Evolutionary conservation across 805 yeast genomes (phyloP), one percentile per base, ranked within the genome.

Genomic region (Kodamaea restingae): DNA sequence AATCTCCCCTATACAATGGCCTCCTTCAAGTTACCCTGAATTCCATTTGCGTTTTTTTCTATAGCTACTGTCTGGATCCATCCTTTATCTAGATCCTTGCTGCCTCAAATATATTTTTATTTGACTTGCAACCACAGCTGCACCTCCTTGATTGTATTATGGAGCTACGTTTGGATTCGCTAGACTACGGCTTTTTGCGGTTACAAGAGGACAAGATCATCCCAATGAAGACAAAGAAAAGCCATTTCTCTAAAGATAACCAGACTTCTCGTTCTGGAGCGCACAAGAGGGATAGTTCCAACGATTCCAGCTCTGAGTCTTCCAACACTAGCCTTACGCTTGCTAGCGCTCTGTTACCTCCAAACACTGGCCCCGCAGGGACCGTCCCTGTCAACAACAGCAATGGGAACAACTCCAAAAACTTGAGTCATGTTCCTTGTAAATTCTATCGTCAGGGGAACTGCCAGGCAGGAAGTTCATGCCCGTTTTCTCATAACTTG

Each of bases 341-440:
- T 6, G 41, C 47, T 14, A 46, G 33, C 32, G 46, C 46, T 7
- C 55, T 51, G 21, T 52, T 61, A 22, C 67, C 67, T n/a, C 65
- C 67, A 10, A 58, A 61, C 44, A 60, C 66, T 2, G 67, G 67
- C 2, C 65, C 65, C 5, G 58, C 67, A 4, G 65, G 63, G 1
- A 48, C 64, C 2, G 52, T 54, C 12, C 18, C 53, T 18, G 46
- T 41, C 32, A 38, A 31, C 33, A 39, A 34, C 25, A 45, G 47
- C 6, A 29, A 29, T 26, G 25, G 49, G 10, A 18, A 49, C 18
- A 34, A 22, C 14, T 35, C 49, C 22, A 42, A 64, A 67, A 88
- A 84, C 54, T 73, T 87, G 33, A 81, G 95, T 34, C 98, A 91
- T 61, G 98, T 91, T 21, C 98, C 98, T 2, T 91, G 98, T 62